These are phyloP conservation scores for Fomitopsis palustris DNA, from an alignment of 1,284 basidiomycete genomes.

Conservation along the genomic window DNA sequence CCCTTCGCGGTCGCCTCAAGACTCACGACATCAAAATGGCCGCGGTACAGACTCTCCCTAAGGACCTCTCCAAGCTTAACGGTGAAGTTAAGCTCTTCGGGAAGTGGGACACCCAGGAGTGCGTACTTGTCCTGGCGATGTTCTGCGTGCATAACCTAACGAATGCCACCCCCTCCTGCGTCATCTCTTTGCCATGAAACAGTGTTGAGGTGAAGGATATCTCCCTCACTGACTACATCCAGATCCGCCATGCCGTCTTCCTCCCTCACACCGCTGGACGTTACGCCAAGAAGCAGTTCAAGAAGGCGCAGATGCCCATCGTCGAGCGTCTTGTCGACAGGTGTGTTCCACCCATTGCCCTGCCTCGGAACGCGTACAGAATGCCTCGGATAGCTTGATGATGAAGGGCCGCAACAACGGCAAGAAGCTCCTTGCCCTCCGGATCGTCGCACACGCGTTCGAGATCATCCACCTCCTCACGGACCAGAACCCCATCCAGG, in stretches of 20 bases:
- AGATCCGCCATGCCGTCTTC: constrained; percentile 98
- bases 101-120: constrained; percentile 97
- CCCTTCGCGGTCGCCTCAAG: constrained; percentile 22
- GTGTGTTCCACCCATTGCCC: constrained; percentile 41
- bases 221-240: constrained; percentile 98
- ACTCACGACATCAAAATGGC: constrained; percentile 43
- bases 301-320: constrained; percentile 99
- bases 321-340: constrained; percentile 99
- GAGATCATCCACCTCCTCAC: constrained; percentile 99
- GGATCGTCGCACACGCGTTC: constrained; percentile 99
- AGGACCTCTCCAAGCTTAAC: constrained; percentile 82
- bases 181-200: constrained; percentile 19
- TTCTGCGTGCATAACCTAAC: neutral
- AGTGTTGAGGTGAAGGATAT: constrained; percentile 99
- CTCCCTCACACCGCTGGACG: constrained; percentile 98
- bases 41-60: constrained; percentile 69
- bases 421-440: constrained; percentile 99
- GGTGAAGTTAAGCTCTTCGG: constrained; percentile 93
- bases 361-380: neutral
- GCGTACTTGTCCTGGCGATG: constrained; percentile 37
- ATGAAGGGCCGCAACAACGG: constrained; percentile 99
- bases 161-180: constrained; percentile 14
- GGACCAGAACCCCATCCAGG: constrained; percentile 99
- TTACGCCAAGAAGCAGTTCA: constrained; percentile 99
- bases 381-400: constrained; percentile 71